Evolutionary conservation across 2,329 filamentous ascomycete species (phyloP).

Genomic region (Fusarium anguioides): DNA sequence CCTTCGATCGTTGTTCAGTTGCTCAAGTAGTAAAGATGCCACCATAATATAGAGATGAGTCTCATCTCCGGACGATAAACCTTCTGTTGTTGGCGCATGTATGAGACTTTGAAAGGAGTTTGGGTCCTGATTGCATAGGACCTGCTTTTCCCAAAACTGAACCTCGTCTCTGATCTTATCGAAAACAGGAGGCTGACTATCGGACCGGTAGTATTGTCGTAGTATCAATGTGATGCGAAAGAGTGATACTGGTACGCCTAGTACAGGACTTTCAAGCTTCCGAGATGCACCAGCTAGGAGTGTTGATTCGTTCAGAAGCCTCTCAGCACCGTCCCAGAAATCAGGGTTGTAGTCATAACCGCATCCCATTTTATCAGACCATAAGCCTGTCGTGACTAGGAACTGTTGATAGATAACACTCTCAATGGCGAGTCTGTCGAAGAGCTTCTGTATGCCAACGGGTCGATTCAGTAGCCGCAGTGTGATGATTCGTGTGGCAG

Average conservation of each 20-base stretch:
- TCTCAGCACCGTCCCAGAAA: slow-evolving; percentile 37
- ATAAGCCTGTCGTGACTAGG: slow-evolving; percentile 33
- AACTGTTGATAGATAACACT: slow-evolving; percentile 44
- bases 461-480: slow-evolving; percentile 20
- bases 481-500: slow-evolving; percentile 36
- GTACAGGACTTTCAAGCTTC: slow-evolving; percentile 37
- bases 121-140: slow-evolving; percentile 4
- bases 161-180: slow-evolving; percentile 14
- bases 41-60: slow-evolving; percentile 33
- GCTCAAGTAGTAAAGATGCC: slow-evolving; percentile 34
- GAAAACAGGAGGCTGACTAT: not conserved
- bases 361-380: slow-evolving; percentile 20
- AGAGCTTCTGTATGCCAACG: slow-evolving; percentile 13
- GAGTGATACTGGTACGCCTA: slow-evolving; percentile 37
- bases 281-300: slow-evolving; percentile 23
- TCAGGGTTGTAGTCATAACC: slow-evolving; percentile 23
- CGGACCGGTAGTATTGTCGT: slow-evolving; percentile 11
- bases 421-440: slow-evolving; percentile 40
- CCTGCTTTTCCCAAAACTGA: slow-evolving; percentile 18
- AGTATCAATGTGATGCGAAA: slow-evolving; percentile 30
- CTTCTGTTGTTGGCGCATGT: not conserved
- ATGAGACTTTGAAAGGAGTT: not conserved
- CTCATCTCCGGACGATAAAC: slow-evolving; percentile 26
- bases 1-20: slow-evolving; percentile 4
- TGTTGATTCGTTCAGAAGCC: slow-evolving; percentile 9